Evolutionary conservation across 2,329 filamentous ascomycete genomes (phyloP).

Genomic region (Stachybotrys chartarum): DNA sequence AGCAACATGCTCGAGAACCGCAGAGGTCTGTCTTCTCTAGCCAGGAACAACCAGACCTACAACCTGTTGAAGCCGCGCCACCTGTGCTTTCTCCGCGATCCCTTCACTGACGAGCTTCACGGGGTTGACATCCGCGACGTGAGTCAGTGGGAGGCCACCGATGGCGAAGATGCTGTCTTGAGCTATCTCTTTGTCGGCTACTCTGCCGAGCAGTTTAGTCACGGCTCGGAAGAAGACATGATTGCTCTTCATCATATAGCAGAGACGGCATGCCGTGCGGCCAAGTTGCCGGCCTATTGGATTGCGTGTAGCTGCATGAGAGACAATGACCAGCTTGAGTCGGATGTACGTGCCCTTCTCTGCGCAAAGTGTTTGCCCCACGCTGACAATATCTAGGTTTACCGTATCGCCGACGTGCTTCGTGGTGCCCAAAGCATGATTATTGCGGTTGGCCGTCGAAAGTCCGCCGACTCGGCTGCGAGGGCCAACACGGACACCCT

Average conservation of each 20-base stretch:
- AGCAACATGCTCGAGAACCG: constrained; percentile 17
- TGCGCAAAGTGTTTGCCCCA: neutral
- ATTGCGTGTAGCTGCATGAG: constrained; percentile 18
- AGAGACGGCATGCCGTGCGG: constrained; percentile 15
- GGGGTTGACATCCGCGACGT: neutral
- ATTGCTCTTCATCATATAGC: constrained; percentile 16
- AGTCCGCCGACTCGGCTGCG: constrained; percentile 4
- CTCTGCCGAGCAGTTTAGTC: constrained; percentile 16
- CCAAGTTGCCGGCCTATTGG: constrained; percentile 15
- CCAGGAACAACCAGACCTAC: constrained; percentile 14
- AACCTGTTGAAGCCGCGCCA: constrained; percentile 14
- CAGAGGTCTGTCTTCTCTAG: constrained; percentile 12
- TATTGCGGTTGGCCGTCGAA: constrained; percentile 14
- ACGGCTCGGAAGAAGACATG: constrained; percentile 4
- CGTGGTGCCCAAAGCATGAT: constrained; percentile 14
- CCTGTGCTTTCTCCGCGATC: constrained; percentile 15
- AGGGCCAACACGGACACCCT: constrained; percentile 14
- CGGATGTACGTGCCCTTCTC: constrained; percentile 9
- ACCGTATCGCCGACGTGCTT: constrained; percentile 18
- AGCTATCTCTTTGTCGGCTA: constrained; percentile 17
- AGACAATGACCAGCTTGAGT: constrained; percentile 14
- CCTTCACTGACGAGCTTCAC: constrained; percentile 10
- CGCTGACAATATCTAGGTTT: constrained; percentile 9
- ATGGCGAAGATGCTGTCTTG: constrained; percentile 11
- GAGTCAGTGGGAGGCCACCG: constrained; percentile 12